phyloP scores from a whole-genome alignment of 331 rosid genomes.

The Rhamnella rubrinervis region DNA sequence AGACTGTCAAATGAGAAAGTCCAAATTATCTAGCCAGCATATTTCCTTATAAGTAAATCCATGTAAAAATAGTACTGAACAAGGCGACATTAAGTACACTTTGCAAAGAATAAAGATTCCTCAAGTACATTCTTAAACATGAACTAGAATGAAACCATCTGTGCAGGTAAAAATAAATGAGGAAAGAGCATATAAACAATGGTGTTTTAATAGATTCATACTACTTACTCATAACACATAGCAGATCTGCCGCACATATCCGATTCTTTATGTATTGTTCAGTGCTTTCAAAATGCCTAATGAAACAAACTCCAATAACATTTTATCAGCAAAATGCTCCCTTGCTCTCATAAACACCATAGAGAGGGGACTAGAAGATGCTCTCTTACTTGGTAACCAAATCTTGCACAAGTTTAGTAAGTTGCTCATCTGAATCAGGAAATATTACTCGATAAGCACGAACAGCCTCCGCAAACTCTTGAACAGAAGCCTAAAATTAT shows the following conservation, averaged over 20 bases:
- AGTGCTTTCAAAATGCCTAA: constrained; percentile 61
- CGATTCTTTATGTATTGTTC: constrained; percentile 57
- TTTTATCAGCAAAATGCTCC: constrained; percentile 5
- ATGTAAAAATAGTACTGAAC: no score
- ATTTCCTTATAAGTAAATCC: no score
- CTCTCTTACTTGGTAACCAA: constrained; percentile 62
- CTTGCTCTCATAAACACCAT: background rate
- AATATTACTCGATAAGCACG: constrained; percentile 81
- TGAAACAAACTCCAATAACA: constrained; percentile 8
- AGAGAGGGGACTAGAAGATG: constrained; percentile 3
- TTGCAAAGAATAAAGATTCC: background rate
- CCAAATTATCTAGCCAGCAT: no score
- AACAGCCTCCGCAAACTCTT: constrained; percentile 83
- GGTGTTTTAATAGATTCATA: constrained; percentile 6
- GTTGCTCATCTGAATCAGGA: constrained; percentile 81
- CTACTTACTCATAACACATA: constrained; percentile 66
- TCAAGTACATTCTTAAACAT: background rate
- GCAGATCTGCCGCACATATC: constrained; percentile 51
- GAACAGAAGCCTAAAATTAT: constrained; percentile 52
- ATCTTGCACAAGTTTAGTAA: constrained; percentile 60
- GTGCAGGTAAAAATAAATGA: background rate
- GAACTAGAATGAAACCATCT: background rate
- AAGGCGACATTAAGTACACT: background rate
- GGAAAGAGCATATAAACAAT: constrained; percentile 12
- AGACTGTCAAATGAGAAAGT: no score